Evolutionary conservation across 495 filamentous ascomycete genomes (phyloP).

Genomic region (Podospora pseudoanserina): DNA sequence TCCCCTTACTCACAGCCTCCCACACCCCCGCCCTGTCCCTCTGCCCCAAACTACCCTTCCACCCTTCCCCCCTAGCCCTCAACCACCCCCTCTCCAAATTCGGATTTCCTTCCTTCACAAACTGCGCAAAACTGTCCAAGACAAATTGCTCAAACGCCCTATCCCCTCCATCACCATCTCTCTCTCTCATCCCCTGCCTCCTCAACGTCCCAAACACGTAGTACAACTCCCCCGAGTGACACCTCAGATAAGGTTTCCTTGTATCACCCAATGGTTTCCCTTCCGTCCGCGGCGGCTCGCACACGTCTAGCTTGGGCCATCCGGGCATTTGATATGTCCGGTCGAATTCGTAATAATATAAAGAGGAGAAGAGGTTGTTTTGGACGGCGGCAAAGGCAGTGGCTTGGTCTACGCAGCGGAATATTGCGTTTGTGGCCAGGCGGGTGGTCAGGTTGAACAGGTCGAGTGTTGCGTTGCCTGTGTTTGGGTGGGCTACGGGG

Average conservation of each 20-base stretch:
- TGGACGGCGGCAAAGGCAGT: constrained; percentile 38
- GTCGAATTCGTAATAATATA: constrained; percentile 52
- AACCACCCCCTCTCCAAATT: constrained; percentile 34
- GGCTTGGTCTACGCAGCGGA: constrained; percentile 50
- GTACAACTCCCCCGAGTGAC: constrained; percentile 38
- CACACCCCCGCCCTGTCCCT: constrained; percentile 25
- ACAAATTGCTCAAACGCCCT: constrained; percentile 36
- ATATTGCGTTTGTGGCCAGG: constrained; percentile 47
- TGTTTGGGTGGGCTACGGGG: constrained; percentile 14
- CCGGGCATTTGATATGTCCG: constrained; percentile 48
- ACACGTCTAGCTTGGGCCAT: constrained; percentile 46
- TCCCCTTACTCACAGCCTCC: constrained; percentile 24
- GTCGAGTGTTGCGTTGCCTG: constrained; percentile 40
- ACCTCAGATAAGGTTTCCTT: constrained; percentile 31
- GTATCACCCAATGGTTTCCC: constrained; percentile 44
- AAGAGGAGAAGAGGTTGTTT: constrained; percentile 31
- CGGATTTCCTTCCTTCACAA: constrained; percentile 37
- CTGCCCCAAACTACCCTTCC: constrained; percentile 21
- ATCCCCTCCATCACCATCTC: constrained; percentile 39
- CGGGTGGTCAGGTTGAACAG: constrained; percentile 44
- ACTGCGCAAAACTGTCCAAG: constrained; percentile 36
- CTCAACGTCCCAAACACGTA: constrained; percentile 41
- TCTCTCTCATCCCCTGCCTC: constrained; percentile 31
- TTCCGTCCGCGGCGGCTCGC: constrained; percentile 40
- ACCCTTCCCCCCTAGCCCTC: constrained; percentile 28